Conservation (phyloP, 257 asterid species). For the Nicotiana paniculata region DNA sequence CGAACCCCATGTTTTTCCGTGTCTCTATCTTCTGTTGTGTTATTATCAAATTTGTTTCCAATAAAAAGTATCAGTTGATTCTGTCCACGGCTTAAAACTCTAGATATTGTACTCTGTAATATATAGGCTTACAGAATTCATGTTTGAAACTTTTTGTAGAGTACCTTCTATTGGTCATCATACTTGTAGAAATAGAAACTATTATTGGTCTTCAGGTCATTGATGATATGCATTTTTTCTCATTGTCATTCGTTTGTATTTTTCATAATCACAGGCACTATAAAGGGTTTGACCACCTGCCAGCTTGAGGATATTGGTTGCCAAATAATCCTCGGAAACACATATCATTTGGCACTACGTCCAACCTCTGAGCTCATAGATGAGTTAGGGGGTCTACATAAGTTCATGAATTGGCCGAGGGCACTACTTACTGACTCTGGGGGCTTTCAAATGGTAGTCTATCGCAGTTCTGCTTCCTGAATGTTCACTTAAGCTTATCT, state of each 20-base stretch:
- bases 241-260: conserved; percentile 3
- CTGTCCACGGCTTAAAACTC: background rate
- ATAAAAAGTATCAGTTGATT: background rate
- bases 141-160: background rate
- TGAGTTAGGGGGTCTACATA: conserved; percentile 95
- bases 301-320: conserved; percentile 98
- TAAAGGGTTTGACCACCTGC: conserved; percentile 77
- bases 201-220: background rate
- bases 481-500: background rate
- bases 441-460: conserved; percentile 93
- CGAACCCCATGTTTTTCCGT: background rate
- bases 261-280: conserved; percentile 57
- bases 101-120: background rate
- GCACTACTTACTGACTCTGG: conserved; percentile 97
- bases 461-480: background rate
- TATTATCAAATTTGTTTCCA: background rate
- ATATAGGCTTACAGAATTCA: background rate
- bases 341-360: conserved; percentile 92
- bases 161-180: background rate
- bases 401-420: conserved; percentile 97
- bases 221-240: background rate
- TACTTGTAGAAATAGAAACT: background rate
- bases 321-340: conserved; percentile 96
- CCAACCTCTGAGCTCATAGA: conserved; percentile 96
- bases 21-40: background rate